A percentile compares a stretch with the other conserved stretches of the same genome.
Conservation (phyloP, 2,329 filamentous ascomycete species). For the Trichophaea hybrida region DNA sequence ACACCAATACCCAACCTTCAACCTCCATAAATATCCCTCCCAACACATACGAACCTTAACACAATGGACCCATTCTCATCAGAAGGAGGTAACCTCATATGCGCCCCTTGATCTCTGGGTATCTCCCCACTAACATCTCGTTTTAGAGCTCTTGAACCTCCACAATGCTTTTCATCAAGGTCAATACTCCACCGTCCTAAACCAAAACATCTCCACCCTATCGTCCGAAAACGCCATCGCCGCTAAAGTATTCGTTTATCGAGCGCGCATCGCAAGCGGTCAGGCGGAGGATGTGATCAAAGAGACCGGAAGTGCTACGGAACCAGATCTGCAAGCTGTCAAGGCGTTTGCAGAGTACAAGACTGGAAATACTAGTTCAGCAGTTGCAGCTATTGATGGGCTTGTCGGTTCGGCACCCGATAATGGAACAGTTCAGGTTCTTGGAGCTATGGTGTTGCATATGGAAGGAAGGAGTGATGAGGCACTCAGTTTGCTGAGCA, state of each 20-base stretch:
- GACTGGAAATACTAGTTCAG: constrained; percentile 46
- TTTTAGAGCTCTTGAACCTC: constrained; percentile 50
- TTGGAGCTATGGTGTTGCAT: constrained; percentile 70
- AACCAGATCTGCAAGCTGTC: constrained; percentile 61
- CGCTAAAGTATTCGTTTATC: constrained; percentile 62
- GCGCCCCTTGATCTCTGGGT: not conserved
- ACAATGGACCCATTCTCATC: constrained; percentile 55
- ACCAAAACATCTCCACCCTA: constrained; percentile 69
- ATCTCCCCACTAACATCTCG: constrained; percentile 7
- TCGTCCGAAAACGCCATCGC: constrained; percentile 63
- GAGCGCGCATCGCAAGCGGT: constrained; percentile 69
- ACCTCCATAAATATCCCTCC: not conserved
- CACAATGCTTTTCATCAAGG: constrained; percentile 61
- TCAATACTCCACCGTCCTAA: constrained; percentile 73
- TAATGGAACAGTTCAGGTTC: constrained; percentile 66
- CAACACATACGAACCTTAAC: not conserved
- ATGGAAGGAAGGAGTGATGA: constrained; percentile 69
- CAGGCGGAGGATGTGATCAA: constrained; percentile 59
- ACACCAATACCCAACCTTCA: not conserved
- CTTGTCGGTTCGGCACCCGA: constrained; percentile 54
- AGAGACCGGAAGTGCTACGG: constrained; percentile 46
- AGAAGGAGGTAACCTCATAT: constrained; percentile 37
- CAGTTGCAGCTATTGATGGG: constrained; percentile 48
- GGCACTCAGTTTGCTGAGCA: constrained; percentile 61
- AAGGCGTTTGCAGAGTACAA: constrained; percentile 57